phyloP scores from a whole-genome alignment of 2,329 filamentous ascomycete genomes.

The Calonectria honghensis region DNA sequence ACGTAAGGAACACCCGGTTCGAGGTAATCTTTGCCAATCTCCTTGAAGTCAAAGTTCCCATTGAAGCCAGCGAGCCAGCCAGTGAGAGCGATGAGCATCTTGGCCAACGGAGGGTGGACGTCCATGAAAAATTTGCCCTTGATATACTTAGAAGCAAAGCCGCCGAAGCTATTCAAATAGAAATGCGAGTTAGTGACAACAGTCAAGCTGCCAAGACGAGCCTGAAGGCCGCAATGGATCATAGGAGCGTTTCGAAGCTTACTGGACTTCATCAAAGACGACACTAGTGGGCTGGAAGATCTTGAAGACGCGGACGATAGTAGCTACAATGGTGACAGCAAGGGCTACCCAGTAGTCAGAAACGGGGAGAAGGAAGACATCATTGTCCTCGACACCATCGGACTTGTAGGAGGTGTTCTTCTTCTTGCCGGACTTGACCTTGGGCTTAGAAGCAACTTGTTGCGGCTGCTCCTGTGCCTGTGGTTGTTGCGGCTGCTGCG shows the following conservation, averaged over 20 bases:
- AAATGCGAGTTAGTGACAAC: conserved; percentile 43
- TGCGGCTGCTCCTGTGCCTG: conserved; percentile 33
- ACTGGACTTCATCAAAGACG: conserved; percentile 99
- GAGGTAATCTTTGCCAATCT: conserved; percentile 98
- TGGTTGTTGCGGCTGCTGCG: conserved; percentile 43
- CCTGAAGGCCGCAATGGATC: neutral
- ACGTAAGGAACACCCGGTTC: conserved; percentile 97
- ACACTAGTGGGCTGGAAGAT: conserved; percentile 98
- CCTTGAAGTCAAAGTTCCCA: conserved; percentile 98
- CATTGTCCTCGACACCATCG: conserved; percentile 89
- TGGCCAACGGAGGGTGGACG: conserved; percentile 97
- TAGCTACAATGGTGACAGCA: conserved; percentile 83
- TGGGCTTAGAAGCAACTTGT: conserved; percentile 40
- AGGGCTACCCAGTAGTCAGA: conserved; percentile 89
- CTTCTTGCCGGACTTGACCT: conserved; percentile 53
- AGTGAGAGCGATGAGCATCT: conserved; percentile 95
- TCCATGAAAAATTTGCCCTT: conserved; percentile 99
- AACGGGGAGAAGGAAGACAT: conserved; percentile 89
- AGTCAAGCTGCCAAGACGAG: neutral
- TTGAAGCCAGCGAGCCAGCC: conserved; percentile 97
- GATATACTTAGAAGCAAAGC: conserved; percentile 99
- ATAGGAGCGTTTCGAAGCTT: conserved; percentile 65
- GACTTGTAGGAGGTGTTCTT: conserved; percentile 79
- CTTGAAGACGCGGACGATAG: conserved; percentile 90
- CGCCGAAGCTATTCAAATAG: conserved; percentile 83